phyloP scores from a whole-genome alignment of 2,329 filamentous ascomycete species.

The Trichophyton equinum region DNA sequence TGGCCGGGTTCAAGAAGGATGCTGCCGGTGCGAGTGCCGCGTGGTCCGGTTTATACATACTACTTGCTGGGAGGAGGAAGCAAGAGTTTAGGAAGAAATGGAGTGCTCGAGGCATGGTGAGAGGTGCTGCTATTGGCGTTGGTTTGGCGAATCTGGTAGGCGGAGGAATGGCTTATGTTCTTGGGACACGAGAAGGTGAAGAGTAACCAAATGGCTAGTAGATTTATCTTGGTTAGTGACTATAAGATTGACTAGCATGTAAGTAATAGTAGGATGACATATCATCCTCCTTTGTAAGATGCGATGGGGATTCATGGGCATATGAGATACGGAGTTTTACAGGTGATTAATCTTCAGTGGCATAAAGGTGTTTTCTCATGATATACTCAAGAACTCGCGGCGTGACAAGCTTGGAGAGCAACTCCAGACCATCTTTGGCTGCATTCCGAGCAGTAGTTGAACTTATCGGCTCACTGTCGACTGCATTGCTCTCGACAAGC shows the following conservation, averaged over 20 bases:
- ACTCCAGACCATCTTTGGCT: constrained; percentile 19
- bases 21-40: constrained; percentile 51
- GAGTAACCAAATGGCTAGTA: constrained; percentile 20
- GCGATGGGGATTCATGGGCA: neutral
- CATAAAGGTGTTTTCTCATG: constrained; percentile 22
- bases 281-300: neutral
- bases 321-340: neutral
- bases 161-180: constrained; percentile 35
- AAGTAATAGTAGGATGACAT: neutral
- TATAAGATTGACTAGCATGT: neutral
- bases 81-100: constrained; percentile 35
- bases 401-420: constrained; percentile 27
- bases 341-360: neutral
- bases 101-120: constrained; percentile 32
- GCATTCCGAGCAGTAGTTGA: constrained; percentile 33
- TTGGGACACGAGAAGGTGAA: constrained; percentile 31
- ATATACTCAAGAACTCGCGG: constrained; percentile 24
- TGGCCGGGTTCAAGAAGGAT: constrained; percentile 50
- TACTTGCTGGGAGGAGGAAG: constrained; percentile 48
- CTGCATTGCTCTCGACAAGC: constrained; percentile 29
- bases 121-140: constrained; percentile 35
- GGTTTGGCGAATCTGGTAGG: constrained; percentile 36
- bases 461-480: constrained; percentile 28
- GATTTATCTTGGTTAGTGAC: neutral
- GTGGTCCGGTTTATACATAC: constrained; percentile 53